Evolutionary conservation across 2,329 filamentous ascomycete species (phyloP), one percentile per base, ranked within the genome.

Genomic region (Aspergillus proliferans): DNA sequence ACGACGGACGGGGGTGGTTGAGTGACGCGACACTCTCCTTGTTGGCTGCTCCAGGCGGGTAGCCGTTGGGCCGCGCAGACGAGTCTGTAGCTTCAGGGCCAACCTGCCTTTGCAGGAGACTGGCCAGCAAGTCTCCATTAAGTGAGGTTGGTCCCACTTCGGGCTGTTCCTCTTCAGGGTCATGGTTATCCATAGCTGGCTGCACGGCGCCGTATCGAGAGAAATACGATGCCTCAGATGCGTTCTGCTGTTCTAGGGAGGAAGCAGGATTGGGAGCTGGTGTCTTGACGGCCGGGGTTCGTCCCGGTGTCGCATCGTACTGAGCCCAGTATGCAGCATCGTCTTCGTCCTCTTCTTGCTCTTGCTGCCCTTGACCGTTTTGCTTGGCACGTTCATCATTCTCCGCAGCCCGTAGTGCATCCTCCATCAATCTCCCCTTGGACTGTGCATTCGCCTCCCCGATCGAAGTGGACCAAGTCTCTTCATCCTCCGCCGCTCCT

Each of bases 281-380:
- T 48, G 58, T 63, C 47, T 72, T 71, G 33, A 60, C 57, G 1
- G 70, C 69, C 8, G 78, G 78, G 10, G 78, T 80, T 44, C 71
- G 62, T 28, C 71, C 72, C 1, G 80, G 78, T 2, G 78, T 80
- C 46, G 73, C 71, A 64, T 83, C 80, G 58, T 85, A 84, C 56
- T 78, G 76, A 3, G 78, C 80, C 82, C 82, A 85, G 64, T 85
- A 85, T 53, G 78, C 77, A 52, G 81, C 81, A 46, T 84, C 81
- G 48, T 83, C 79, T 18, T 80, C 77, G 1, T 77, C 75, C 3
- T 78, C 75, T n/a, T 71, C 63, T 6, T 62, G 57, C 44, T 65
- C 55, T 33, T 58, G 51, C 6, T 54, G 49, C 28, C 54, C 48
- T 8, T 52, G 18, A 6, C 38, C 38, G 18, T 21, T 10, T 8